Percentiles rank a stretch among this genome's conserved stretches.
phyloP scores from a whole-genome alignment of 768 basidiomycete species.

The Pleurotus ostreatus region DNA sequence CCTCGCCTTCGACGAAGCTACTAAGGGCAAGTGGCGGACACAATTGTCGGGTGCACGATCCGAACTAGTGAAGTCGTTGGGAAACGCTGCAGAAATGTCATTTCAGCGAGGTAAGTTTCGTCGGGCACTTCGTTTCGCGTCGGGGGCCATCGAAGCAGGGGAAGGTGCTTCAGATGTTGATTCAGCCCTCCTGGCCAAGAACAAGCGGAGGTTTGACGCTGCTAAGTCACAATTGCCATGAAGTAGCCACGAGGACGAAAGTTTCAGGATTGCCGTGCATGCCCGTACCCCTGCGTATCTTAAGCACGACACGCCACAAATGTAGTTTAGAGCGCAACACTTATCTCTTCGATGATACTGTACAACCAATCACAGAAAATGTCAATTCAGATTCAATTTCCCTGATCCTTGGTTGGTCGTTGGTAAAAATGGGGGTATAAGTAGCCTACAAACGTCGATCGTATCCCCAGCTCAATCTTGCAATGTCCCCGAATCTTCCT shows the following conservation, averaged over 20 bases:
- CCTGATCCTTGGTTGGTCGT: not conserved
- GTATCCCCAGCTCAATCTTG: not conserved
- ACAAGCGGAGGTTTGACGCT: conserved; percentile 1
- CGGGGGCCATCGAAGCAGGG: conserved; percentile 17
- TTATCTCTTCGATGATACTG: no score
- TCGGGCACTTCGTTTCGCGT: conserved; percentile 21
- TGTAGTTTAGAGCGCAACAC: no score
- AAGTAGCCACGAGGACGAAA: not conserved
- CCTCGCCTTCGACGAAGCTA: conserved; percentile 24
- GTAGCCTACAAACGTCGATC: not conserved
- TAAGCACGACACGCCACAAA: not conserved
- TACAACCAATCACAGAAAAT: no score
- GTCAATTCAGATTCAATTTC: not conserved
- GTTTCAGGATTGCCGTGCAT: not conserved
- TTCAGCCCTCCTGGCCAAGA: conserved; percentile 2
- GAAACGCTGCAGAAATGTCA: conserved; percentile 33
- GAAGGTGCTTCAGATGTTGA: conserved; percentile 6
- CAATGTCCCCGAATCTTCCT: conserved; percentile 4
- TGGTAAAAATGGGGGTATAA: not conserved
- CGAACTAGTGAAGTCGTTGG: conserved; percentile 27
- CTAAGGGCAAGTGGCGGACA: conserved; percentile 18
- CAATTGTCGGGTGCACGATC: conserved; percentile 18
- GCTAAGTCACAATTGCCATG: not conserved
- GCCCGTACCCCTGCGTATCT: conserved; percentile 1
- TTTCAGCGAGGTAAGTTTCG: conserved; percentile 16